A percentile compares a stretch with the other conserved stretches of the same genome.
phyloP scores from a whole-genome alignment of 331 rosid genomes.

The Quercus lobata region DNA sequence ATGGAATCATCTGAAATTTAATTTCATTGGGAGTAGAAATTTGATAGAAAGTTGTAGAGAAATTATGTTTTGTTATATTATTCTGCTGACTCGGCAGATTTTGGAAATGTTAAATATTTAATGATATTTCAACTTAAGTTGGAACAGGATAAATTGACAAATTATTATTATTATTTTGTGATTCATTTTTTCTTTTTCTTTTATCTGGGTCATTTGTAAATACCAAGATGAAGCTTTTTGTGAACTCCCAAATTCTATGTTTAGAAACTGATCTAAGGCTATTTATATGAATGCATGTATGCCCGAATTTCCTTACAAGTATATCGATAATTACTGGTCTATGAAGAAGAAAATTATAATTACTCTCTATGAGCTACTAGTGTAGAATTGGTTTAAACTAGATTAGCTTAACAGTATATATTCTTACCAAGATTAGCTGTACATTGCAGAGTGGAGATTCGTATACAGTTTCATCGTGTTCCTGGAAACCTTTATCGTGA shows the following conservation, averaged over 20 bases:
- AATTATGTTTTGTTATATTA: background rate
- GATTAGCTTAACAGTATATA: background rate
- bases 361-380: background rate
- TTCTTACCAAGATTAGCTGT: slow-evolving; percentile 2
- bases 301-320: background rate
- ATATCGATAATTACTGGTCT: background rate
- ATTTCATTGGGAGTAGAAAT: background rate
- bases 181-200: background rate
- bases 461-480: slow-evolving; percentile 72
- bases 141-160: background rate
- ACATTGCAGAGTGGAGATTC: slow-evolving; percentile 84
- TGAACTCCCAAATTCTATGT: background rate
- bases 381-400: background rate
- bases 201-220: background rate
- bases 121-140: background rate
- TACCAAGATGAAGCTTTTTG: background rate
- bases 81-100: background rate
- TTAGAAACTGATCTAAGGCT: background rate
- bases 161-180: background rate
- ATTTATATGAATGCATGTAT: background rate
- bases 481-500: slow-evolving; percentile 77
- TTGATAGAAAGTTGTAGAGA: background rate
- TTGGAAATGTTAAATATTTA: background rate
- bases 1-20: background rate
- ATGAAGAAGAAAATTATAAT: background rate